Percentiles rank a stretch among this genome's conserved stretches.
phyloP scores from a whole-genome alignment of 495 filamentous ascomycete genomes.

The Neurospora sp. region DNA sequence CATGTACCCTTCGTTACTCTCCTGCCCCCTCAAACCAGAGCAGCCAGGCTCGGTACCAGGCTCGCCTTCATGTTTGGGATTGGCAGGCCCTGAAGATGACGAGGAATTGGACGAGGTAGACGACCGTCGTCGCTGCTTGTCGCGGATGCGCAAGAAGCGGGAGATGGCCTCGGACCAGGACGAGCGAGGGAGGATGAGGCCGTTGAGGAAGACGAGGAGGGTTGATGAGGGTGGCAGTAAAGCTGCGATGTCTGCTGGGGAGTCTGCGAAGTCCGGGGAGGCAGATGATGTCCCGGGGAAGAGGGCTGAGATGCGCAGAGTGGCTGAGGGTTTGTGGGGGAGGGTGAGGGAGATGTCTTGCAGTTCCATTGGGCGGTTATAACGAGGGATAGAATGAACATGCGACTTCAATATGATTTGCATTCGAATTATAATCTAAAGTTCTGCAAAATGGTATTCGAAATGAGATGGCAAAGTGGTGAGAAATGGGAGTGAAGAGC shows the following conservation, averaged over 20 bases:
- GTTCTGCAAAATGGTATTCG: neutral
- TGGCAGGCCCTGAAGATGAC: too few relatives aligned
- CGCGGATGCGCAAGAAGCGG: slow-evolving; percentile 24
- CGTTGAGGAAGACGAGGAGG: slow-evolving; percentile 55
- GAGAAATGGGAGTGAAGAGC: neutral
- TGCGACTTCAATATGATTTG: neutral
- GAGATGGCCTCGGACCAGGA: slow-evolving; percentile 39
- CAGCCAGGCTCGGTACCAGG: too few relatives aligned
- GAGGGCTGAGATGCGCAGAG: slow-evolving; percentile 9
- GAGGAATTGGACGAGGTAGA: neutral
- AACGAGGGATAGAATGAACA: neutral
- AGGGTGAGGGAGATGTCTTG: slow-evolving; percentile 7
- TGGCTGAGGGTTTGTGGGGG: slow-evolving; percentile 13
- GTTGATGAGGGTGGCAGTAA: slow-evolving; percentile 8
- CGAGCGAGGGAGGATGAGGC: slow-evolving; percentile 41
- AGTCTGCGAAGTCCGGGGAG: neutral
- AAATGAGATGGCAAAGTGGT: neutral
- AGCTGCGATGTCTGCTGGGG: neutral
- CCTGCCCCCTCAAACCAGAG: too few relatives aligned
- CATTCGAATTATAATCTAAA: neutral
- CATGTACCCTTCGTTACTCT: too few relatives aligned
- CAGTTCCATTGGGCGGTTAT: neutral
- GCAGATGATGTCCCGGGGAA: neutral
- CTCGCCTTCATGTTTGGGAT: too few relatives aligned
- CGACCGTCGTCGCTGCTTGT: neutral